These are phyloP conservation scores for Xylariaceae sp. DNA, from an alignment of 2,329 filamentous ascomycete genomes.

Conservation along the genomic window DNA sequence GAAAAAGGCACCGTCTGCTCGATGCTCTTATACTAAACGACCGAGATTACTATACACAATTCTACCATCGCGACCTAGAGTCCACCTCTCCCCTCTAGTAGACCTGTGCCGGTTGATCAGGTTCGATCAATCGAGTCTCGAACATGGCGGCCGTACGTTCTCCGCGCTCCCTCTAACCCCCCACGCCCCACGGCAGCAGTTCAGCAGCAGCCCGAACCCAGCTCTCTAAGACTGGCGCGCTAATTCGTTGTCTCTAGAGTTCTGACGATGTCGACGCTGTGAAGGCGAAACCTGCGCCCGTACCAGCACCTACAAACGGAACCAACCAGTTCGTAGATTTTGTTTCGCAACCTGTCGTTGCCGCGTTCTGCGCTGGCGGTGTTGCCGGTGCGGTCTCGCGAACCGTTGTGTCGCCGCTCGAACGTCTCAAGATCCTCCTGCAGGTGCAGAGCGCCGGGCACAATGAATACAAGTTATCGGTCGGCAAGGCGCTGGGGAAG, in stretches of 20 bases:
- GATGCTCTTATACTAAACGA: conserved; percentile 5
- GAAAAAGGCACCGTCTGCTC: not conserved
- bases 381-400: conserved; percentile 94
- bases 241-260: conserved; percentile 21
- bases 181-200: not conserved
- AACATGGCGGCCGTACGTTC: conserved; percentile 38
- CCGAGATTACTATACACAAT: not conserved
- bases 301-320: conserved; percentile 16
- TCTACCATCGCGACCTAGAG: conserved; percentile 12
- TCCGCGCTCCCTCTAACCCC: conserved; percentile 3
- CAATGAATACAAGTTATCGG: conserved; percentile 89
- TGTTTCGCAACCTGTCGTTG: conserved; percentile 76
- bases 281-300: conserved; percentile 30
- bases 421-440: conserved; percentile 95
- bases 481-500: conserved; percentile 81
- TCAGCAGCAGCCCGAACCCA: not conserved
- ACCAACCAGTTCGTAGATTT: conserved; percentile 39
- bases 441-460: conserved; percentile 88
- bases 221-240: conserved; percentile 4
- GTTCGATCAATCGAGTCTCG: conserved; percentile 18
- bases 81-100: conserved; percentile 4
- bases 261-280: conserved; percentile 25
- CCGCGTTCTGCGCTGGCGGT: conserved; percentile 90
- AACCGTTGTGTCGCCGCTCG: conserved; percentile 92
- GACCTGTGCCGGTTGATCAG: conserved; percentile 10